Percentiles rank a stretch among this genome's conserved stretches.
Evolutionary conservation across 306 rosid species (phyloP).

Genomic region (Dicorynia guianensis): DNA sequence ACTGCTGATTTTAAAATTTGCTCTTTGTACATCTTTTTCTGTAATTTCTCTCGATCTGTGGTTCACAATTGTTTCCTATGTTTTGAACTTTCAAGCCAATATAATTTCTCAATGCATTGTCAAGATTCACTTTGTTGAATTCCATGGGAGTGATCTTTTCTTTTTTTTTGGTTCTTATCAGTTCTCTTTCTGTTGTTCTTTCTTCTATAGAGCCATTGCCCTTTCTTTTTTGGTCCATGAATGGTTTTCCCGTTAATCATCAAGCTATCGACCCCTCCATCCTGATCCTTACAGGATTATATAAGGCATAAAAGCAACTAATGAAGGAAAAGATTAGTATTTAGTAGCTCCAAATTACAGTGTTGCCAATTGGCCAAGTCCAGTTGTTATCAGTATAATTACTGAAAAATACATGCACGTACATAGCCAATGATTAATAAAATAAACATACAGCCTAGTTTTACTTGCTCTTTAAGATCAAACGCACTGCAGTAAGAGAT

Average conservation of each 20-base stretch:
- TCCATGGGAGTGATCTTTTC: neutral
- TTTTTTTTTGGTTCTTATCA: neutral
- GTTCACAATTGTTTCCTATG: neutral
- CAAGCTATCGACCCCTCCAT: neutral
- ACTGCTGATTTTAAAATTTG: neutral
- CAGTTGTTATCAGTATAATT: neutral
- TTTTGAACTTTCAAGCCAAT: neutral
- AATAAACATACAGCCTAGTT: too few relatives aligned
- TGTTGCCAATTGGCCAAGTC: neutral
- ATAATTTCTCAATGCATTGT: neutral
- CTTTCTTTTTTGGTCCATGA: neutral
- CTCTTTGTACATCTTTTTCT: neutral
- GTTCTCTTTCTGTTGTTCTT: neutral
- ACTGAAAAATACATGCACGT: neutral
- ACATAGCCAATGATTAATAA: neutral
- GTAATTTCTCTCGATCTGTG: neutral
- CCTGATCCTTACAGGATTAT: neutral
- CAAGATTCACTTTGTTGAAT: neutral
- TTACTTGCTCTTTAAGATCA: too few relatives aligned
- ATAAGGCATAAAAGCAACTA: neutral
- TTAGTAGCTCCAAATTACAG: neutral
- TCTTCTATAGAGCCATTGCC: neutral
- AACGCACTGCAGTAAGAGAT: too few relatives aligned
- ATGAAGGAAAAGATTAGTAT: neutral
- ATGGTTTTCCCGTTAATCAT: neutral